phyloP scores from a whole-genome alignment of 2,329 filamentous ascomycete genomes.

The Stachybotrys chlorohalonatus region DNA sequence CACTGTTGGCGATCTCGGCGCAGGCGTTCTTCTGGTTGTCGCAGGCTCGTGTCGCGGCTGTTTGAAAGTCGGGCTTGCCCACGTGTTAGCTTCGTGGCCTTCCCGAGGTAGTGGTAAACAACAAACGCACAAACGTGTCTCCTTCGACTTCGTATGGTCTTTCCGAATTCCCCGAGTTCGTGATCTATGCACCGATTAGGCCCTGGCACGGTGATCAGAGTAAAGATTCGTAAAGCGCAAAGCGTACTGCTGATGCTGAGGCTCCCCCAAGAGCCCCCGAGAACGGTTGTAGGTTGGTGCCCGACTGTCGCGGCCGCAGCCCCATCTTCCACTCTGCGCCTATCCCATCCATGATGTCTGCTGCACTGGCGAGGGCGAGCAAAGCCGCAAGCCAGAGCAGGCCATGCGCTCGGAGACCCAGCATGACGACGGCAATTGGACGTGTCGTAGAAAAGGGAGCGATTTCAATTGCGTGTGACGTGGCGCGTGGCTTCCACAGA shows the following conservation, averaged over 20 bases:
- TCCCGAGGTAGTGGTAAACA: not conserved
- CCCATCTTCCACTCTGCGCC: slow-evolving; percentile 26
- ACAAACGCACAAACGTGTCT: slow-evolving; percentile 31
- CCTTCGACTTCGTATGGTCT: slow-evolving; percentile 33
- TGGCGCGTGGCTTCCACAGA: not conserved
- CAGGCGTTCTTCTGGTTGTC: slow-evolving; percentile 41
- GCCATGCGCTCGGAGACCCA: not conserved
- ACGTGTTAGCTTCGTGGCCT: not conserved
- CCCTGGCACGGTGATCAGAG: not conserved
- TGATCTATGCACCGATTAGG: slow-evolving; percentile 19
- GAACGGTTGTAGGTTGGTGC: slow-evolving; percentile 32
- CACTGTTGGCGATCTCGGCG: slow-evolving; percentile 29
- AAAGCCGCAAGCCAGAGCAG: not conserved
- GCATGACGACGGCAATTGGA: not conserved
- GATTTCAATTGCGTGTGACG: too few relatives aligned
- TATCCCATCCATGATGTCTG: slow-evolving; percentile 21
- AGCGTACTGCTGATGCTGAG: slow-evolving; percentile 22
- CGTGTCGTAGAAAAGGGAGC: not conserved
- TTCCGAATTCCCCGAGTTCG: slow-evolving; percentile 26
- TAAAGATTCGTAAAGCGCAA: slow-evolving; percentile 9
- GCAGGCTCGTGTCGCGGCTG: slow-evolving; percentile 34
- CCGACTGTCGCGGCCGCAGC: slow-evolving; percentile 19
- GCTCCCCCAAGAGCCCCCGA: slow-evolving; percentile 28
- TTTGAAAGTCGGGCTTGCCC: slow-evolving; percentile 29
- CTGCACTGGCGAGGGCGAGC: not conserved